Base-by-base conservation (phyloP, 2,329 filamentous ascomycete genomes). In the Mollisiaceae sp. region DNA sequence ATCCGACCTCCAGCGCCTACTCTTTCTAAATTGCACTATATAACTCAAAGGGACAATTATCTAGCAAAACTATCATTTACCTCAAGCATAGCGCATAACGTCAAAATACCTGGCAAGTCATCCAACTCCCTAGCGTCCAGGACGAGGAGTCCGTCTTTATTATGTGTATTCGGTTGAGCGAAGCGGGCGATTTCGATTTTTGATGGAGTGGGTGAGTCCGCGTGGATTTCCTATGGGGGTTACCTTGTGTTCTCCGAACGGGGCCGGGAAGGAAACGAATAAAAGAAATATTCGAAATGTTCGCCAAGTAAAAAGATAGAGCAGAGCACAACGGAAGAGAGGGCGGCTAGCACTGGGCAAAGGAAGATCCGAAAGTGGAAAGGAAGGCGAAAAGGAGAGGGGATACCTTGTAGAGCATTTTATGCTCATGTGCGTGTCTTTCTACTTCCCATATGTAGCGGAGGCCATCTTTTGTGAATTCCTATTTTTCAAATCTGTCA, bases 401-500 rank as follows among this genome's bases (percentile, higher is more conserved):
- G 35, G 35, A 35, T 55, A 61, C 35, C 35, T 54, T 38, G 59
- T 54, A 55, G 38, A 61, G 59, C 9, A 15, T 50, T 14, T 55
- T 52, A 24, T 61, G 32, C 35, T 61, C 39, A 27, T 61, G 59
- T 27, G 41, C 22, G 8, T 38, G 20, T 32, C 9, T 32, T 12
- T 61, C 59, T 39, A 47, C 22, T 61, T 61, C 59, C 59, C 59
- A 61, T 11, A 61, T 54, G 15, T 61, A 61, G 14, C 24, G 35
- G 4, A 55, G 12, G 22, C 52, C 52, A 35, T 55, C 52, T 38
- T 55, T 55, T 6, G n/a, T 36, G 35, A 55, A 55, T 8, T 35
- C 24, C 52, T 55, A 55, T 18, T 6, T 55, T 24, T 50, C 8
- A n/a, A 24, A n/a, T n/a, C n/a, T n/a, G n/a, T n/a, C n/a, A n/a